Conservation (phyloP, 768 basidiomycete species). For the Mycena alexandri region DNA sequence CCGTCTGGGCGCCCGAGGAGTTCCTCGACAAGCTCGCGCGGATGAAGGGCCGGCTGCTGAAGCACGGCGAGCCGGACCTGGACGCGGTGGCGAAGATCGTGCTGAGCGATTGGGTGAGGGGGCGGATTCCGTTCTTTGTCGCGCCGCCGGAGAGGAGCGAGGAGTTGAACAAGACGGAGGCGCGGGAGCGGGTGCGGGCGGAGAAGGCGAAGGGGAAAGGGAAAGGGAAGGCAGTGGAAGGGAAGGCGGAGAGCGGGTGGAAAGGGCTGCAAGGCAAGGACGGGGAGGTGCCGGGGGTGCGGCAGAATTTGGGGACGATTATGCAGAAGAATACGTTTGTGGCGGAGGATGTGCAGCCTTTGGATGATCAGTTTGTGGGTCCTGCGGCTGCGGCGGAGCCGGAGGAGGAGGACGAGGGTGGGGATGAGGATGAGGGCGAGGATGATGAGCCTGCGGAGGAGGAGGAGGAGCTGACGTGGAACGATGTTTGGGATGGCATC, state of each 20-base stretch:
- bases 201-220: slow-evolving; percentile 45
- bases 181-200: slow-evolving; percentile 61
- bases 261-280: slow-evolving; percentile 37
- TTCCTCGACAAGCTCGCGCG: slow-evolving; percentile 89
- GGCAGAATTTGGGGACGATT: slow-evolving; percentile 88
- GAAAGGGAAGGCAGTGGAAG: too few species aligned
- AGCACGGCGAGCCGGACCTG: slow-evolving; percentile 94
- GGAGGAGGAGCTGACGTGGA: slow-evolving; percentile 80
- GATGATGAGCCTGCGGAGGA: slow-evolving; percentile 51
- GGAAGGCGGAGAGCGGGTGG: slow-evolving; percentile 43
- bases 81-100: slow-evolving; percentile 96
- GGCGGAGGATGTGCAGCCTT: slow-evolving; percentile 81
- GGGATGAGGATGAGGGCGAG: slow-evolving; percentile 54
- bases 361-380: slow-evolving; percentile 66
- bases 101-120: slow-evolving; percentile 96
- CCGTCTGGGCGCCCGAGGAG: slow-evolving; percentile 76
- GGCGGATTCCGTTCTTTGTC: slow-evolving; percentile 97
- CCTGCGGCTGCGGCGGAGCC: slow-evolving; percentile 58
- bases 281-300: slow-evolving; percentile 70
- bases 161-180: slow-evolving; percentile 76
- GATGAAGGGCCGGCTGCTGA: slow-evolving; percentile 91
- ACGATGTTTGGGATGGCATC: slow-evolving; percentile 84
- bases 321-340: slow-evolving; percentile 91
- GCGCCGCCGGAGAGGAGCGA: slow-evolving; percentile 87
- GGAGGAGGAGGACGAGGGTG: slow-evolving; percentile 53